These are phyloP conservation scores for Kodamaea hsintzibuensis DNA, from an alignment of 805 yeast species.

Conservation along the genomic window DNA sequence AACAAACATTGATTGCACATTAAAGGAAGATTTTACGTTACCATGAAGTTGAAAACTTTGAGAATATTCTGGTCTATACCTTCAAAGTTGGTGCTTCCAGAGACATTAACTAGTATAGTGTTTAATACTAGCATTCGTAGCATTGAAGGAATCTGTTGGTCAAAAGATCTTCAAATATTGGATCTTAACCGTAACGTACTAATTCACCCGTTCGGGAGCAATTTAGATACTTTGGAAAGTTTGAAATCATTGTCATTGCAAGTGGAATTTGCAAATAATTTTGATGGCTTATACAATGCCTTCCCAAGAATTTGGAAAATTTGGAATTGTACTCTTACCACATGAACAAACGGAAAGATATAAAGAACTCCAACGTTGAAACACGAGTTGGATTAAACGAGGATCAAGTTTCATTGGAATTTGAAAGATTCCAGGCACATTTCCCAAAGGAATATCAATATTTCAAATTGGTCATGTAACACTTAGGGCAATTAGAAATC, in stretches of 20 bases:
- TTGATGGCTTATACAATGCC: neutral
- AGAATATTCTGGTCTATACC: neutral
- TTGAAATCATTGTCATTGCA: too few species aligned
- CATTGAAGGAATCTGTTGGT: neutral
- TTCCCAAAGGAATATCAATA: too few species aligned
- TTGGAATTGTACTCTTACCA: neutral
- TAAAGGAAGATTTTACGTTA: neutral
- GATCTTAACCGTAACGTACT: neutral
- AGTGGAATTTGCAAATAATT: neutral
- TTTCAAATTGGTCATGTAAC: too few species aligned
- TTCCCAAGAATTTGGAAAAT: neutral
- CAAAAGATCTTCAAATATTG: neutral
- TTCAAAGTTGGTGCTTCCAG: neutral
- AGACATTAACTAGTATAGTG: neutral
- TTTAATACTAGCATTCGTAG: neutral
- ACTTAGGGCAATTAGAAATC: too few species aligned
- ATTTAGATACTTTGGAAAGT: neutral
- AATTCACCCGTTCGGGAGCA: neutral
- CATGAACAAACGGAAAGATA: too few species aligned
- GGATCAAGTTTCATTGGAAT: too few species aligned
- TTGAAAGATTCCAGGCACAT: too few species aligned
- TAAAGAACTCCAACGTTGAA: too few species aligned
- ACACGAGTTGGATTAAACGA: too few species aligned
- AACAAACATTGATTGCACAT: too few species aligned
- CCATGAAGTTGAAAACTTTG: neutral